Base-by-base conservation (phyloP, 2,329 filamentous ascomycete genomes). In the Clarireedia homoeocarpa region DNA sequence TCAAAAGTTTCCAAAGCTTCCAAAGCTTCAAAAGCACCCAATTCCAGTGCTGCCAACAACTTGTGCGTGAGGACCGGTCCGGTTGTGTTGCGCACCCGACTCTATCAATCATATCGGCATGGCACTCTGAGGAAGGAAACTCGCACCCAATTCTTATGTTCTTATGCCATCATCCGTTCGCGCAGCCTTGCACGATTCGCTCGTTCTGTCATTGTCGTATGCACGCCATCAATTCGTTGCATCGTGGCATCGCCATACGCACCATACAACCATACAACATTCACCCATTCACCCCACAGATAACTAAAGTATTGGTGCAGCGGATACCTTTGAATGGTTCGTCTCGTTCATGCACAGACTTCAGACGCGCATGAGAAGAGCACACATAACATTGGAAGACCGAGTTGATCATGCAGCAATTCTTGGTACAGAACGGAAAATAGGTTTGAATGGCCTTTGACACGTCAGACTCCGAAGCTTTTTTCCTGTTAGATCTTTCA, bases 401-500 rank as follows among this genome's bases (percentile, higher is more conserved):
- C 44, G 17, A 46, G 44, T 46, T 46, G 44, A 24, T 46, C 44
- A 46, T 46, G 44, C 44, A 46, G 44, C 12, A 46, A 46, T 20
- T 46, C 61, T 58, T 61, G 58, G 60, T 62, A 65, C 63, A 65
- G 60, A 63, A 61, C 55, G 57, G 49, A 53, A 57, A 60, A 20
- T 56, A 54, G 51, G 61, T 26, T 46, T 40, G 9, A 34, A 36
- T 39, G 36, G 17, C 44, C 44, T 57, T 52, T 56, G 64, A 67
- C 66, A 69, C 66, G 66, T 69, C 66, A 69, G 65, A 64, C 60
- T 59, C 49, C 42, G 56, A 48, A 40, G 20, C n/a, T 24, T n/a
- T 47, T 45, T 52, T 48, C 61, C 53, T 52, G 49, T 53, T 53
- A 49, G 48, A 42, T 55, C 56, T 58, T 59, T 59, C 51, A 36